Evolutionary conservation across 2,329 filamentous ascomycete species (phyloP), one percentile per base, ranked within the genome.

Genomic region (Diaporthe vaccinii): DNA sequence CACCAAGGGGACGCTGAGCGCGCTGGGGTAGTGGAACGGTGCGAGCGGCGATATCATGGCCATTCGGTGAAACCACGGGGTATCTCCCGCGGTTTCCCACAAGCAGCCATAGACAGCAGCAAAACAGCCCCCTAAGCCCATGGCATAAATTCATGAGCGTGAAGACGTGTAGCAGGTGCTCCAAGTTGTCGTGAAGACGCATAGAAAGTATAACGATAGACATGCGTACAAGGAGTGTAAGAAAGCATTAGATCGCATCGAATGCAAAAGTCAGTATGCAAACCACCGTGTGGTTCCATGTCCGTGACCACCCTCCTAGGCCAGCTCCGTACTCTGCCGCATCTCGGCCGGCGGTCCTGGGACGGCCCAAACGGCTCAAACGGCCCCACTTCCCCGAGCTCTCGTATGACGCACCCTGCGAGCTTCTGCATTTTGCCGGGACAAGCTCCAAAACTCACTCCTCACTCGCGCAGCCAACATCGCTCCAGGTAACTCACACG

Each of bases 1-100:
- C 86, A 98, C 96, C 12, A 98, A 98, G 90, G 96, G 96, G 15
- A 98, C 98, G 46, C 84, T 98, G 84, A 92, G 87, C 80, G 90
- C 90, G 25, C 61, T 77, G 69, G 76, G 72, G 22, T 92, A 84
- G 77, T 28, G 46, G 36, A 5, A 2, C 7, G 14, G 22, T 28
- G 55, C 28, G 69, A 68, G 22, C 58, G 10, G 25, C 8, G 20
- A 68, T 12, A 36, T 36, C 8, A 36, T 36, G 36, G 8, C 36
- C 36, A 36, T 36, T 6, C 5, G 8, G 34, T 4, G 6, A 36
- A 36, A 6, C 34, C 34, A 5, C 34, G 34, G 6, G 31, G 31
- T 6, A 6, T 41, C 39, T 44, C 1, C 4, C 53, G 15, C 17
- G 14, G 3, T 8, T 20, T 2, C 53, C 53, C 15, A 10, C 31